Evolutionary conservation across 768 basidiomycete species (phyloP).

Genomic region (Psilocybe azurescens): DNA sequence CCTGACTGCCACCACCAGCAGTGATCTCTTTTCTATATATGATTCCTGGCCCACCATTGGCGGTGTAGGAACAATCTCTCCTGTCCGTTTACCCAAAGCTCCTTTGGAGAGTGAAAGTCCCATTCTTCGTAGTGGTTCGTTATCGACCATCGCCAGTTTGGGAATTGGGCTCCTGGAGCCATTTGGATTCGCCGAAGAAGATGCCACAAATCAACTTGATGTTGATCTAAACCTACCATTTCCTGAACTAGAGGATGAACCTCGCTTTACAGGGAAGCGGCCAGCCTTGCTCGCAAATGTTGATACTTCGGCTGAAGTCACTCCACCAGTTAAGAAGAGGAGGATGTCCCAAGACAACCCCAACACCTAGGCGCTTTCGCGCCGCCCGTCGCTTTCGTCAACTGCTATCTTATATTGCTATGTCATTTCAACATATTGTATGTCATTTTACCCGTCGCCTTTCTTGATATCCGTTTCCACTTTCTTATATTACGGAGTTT

Average conservation of each 20-base stretch:
- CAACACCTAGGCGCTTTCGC: conserved; percentile 11
- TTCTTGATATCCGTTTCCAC: conserved; percentile 20
- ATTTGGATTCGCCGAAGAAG: conserved; percentile 50
- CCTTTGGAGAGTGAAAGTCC: conserved; percentile 56
- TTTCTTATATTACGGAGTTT: neutral
- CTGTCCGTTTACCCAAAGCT: conserved; percentile 35
- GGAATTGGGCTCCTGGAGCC: conserved; percentile 62
- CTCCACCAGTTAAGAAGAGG: conserved; percentile 58
- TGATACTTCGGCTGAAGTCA: conserved; percentile 25
- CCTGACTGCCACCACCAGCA: conserved; percentile 22
- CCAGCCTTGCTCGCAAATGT: conserved; percentile 10
- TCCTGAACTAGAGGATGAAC: conserved; percentile 33
- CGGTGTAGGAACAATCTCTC: conserved; percentile 25
- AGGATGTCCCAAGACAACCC: conserved; percentile 37
- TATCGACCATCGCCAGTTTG: conserved; percentile 45
- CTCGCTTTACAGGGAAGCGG: conserved; percentile 23
- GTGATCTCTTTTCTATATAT: conserved; percentile 57
- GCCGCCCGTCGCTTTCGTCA: conserved; percentile 15
- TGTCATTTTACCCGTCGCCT: conserved; percentile 29
- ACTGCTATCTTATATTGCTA: conserved; percentile 31
- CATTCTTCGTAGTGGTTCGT: conserved; percentile 46
- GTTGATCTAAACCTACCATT: conserved; percentile 37
- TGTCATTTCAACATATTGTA: conserved; percentile 25
- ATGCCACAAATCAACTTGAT: conserved; percentile 24
- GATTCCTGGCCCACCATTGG: conserved; percentile 40